A percentile compares a stretch with the other conserved stretches of the same genome.
Conservation (phyloP, 164 flowering plant species). For the Aristolochia fimbriata region DNA sequence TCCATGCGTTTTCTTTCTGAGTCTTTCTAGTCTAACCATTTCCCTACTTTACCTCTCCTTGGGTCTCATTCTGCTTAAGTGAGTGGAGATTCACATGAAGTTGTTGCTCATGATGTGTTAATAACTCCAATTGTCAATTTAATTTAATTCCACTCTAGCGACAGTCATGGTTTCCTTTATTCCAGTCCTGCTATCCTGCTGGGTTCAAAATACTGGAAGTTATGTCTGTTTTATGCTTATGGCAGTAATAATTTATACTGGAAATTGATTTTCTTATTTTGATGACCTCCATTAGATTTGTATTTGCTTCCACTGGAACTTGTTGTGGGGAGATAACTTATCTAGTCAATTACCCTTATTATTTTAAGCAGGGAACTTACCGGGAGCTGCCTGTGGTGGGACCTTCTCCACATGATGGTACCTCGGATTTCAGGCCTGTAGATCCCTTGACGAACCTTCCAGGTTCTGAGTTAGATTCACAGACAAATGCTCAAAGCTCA, state of each 20-base stretch:
- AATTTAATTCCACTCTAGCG: no score
- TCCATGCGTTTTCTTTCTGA: no score
- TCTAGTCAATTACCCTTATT: neutral
- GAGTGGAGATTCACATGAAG: no score
- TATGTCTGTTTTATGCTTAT: neutral
- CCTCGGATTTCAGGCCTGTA: constrained; percentile 17
- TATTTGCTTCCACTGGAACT: neutral
- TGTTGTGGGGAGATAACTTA: neutral
- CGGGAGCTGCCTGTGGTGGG: constrained; percentile 64
- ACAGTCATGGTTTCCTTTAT: no score
- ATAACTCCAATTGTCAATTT: no score
- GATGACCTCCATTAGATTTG: neutral
- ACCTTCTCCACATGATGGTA: constrained; percentile 22
- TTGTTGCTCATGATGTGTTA: no score
- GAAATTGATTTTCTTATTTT: neutral
- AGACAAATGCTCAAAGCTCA: constrained; percentile 45
- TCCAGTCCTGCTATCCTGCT: no score
- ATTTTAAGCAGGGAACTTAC: constrained; percentile 46
- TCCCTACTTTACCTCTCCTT: no score
- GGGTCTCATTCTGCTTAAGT: no score
- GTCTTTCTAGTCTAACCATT: no score
- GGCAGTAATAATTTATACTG: neutral
- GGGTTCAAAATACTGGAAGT: no score
- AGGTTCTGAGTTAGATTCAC: constrained; percentile 55
- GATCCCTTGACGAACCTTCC: constrained; percentile 41